Evolutionary conservation across 2,329 filamentous ascomycete genomes (phyloP).

Genomic region (Boeremia exigua): DNA sequence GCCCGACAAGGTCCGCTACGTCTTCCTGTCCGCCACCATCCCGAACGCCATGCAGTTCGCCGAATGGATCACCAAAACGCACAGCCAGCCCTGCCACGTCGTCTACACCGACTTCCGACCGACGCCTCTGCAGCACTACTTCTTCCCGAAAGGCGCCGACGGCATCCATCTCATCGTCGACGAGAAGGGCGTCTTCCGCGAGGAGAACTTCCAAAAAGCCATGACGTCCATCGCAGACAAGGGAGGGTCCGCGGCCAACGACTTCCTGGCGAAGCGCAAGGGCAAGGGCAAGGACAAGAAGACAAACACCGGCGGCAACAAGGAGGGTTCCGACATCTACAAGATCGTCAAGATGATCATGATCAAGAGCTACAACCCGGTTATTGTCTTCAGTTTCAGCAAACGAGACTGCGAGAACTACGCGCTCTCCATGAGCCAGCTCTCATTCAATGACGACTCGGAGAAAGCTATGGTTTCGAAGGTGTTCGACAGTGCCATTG

Average conservation of each 20-base stretch:
- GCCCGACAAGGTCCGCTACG: conserved; percentile 97
- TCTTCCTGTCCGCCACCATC: conserved; percentile 97
- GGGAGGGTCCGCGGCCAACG: conserved; percentile 82
- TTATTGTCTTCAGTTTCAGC: conserved; percentile 99
- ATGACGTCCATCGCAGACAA: conserved; percentile 90
- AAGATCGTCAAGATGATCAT: conserved; percentile 99
- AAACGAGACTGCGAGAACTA: conserved; percentile 94
- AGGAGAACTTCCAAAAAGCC: conserved; percentile 96
- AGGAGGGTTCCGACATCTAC: conserved; percentile 77
- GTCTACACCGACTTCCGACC: conserved; percentile 99
- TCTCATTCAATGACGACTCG: conserved; percentile 94
- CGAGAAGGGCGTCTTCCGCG: conserved; percentile 93
- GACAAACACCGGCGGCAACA: conserved; percentile 81
- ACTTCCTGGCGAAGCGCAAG: conserved; percentile 79
- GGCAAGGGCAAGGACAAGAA: conserved; percentile 93
- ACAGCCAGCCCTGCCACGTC: conserved; percentile 96
- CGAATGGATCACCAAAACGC: conserved; percentile 98
- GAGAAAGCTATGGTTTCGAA: conserved; percentile 94
- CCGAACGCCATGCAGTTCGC: conserved; percentile 99
- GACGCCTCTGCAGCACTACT: conserved; percentile 95
- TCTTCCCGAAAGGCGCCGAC: conserved; percentile 90
- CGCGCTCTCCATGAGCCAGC: conserved; percentile 82
- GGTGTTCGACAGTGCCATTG: conserved; percentile 92
- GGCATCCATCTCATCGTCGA: conserved; percentile 95
- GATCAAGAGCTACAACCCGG: conserved; percentile 94